phyloP scores from a whole-genome alignment of 352 stramenopile species.

The Phytophthora meadii region DNA sequence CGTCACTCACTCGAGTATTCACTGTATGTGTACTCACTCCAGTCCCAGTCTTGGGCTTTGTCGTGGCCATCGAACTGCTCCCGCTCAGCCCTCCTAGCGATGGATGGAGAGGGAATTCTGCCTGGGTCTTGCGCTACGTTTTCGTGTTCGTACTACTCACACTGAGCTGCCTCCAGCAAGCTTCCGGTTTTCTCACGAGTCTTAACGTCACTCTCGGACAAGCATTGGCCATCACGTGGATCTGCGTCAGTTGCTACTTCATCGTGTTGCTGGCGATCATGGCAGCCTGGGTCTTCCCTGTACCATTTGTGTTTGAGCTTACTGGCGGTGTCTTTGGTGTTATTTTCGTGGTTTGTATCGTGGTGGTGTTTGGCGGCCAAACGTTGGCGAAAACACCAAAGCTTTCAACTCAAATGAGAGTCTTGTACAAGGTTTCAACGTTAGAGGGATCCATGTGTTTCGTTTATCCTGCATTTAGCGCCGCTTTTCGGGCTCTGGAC shows the following conservation, averaged over 20 bases:
- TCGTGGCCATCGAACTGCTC: constrained; percentile 17
- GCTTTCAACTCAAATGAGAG: constrained; percentile 7
- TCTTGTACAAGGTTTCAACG: constrained; percentile 15
- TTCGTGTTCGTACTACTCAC: constrained; percentile 21
- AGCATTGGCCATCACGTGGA: constrained; percentile 19
- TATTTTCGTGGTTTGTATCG: constrained; percentile 17
- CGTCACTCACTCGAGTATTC: constrained; percentile 10
- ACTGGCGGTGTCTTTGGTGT: constrained; percentile 22
- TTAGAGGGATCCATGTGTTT: constrained; percentile 22
- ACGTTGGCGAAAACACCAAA: constrained; percentile 9
- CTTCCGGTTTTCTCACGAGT: constrained; percentile 9
- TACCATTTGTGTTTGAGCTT: constrained; percentile 38
- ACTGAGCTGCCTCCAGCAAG: constrained; percentile 21
- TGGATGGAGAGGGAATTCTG: constrained; percentile 21
- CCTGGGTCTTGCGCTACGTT: constrained; percentile 19
- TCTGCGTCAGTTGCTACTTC: constrained; percentile 27
- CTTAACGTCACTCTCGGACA: constrained; percentile 25
- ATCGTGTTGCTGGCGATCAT: constrained; percentile 28
- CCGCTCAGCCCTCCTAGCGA: constrained; percentile 16
- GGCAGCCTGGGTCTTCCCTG: constrained; percentile 28
- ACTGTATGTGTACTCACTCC: constrained; percentile 24
- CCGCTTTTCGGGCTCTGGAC: constrained; percentile 11
- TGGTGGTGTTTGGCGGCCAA: constrained; percentile 14
- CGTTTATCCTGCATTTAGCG: constrained; percentile 29
- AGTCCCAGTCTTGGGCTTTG: constrained; percentile 11